Percentiles rank a stretch among this genome's conserved stretches.
Conservation (phyloP, 306 rosid species). For the Quercus gilva region DNA sequence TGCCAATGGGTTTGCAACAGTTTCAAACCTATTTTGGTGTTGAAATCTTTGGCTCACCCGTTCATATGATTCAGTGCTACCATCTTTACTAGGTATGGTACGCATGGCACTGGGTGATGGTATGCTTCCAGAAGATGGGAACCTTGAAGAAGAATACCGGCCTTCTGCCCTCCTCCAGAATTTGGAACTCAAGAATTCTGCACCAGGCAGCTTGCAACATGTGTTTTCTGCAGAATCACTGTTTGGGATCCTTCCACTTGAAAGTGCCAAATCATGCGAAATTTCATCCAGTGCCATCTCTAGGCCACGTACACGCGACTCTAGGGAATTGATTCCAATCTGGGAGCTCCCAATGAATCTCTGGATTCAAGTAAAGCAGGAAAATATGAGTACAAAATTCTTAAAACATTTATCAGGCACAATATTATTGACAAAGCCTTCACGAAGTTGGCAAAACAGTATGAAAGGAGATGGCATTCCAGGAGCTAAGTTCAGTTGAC, state of each 20-base stretch:
- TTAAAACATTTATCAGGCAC: background rate
- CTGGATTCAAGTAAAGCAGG: slow-evolving; percentile 37
- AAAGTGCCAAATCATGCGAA: slow-evolving; percentile 76
- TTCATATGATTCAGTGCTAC: slow-evolving; percentile 30
- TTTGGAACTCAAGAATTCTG: slow-evolving; percentile 89
- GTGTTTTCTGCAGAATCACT: slow-evolving; percentile 54
- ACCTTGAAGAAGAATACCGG: slow-evolving; percentile 52
- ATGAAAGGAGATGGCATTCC: background rate
- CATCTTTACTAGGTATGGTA: slow-evolving; percentile 36
- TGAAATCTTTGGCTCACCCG: slow-evolving; percentile 47
- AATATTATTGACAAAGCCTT: background rate
- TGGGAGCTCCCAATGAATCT: slow-evolving; percentile 95
- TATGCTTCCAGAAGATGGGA: slow-evolving; percentile 46
- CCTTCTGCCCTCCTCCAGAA: slow-evolving; percentile 86
- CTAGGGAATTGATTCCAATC: slow-evolving; percentile 78
- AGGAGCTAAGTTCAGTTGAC: background rate
- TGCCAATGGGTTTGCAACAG: slow-evolving; percentile 36
- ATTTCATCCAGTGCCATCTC: slow-evolving; percentile 90
- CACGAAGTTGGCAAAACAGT: background rate
- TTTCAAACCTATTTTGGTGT: slow-evolving; percentile 39
- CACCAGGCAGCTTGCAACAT: slow-evolving; percentile 92
- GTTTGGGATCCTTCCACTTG: slow-evolving; percentile 61
- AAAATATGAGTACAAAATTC: background rate
- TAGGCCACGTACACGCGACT: slow-evolving; percentile 86
- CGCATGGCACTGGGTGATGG: slow-evolving; percentile 37